These are phyloP conservation scores for Tuber brumale DNA, from an alignment of 495 filamentous ascomycete species.

Conservation along the genomic window DNA sequence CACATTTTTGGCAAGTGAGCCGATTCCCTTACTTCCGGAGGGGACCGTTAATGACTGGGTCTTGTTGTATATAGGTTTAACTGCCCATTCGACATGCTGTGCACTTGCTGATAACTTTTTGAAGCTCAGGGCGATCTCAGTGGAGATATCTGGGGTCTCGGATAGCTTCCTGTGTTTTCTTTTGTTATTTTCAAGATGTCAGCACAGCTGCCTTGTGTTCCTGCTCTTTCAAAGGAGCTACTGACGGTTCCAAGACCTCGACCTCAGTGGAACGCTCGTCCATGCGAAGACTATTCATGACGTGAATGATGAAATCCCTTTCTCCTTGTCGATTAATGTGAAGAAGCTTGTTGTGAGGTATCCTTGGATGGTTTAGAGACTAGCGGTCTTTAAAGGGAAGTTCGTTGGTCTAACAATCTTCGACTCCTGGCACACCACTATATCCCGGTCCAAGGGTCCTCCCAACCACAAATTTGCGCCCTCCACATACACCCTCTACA, in stretches of 20 bases:
- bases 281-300: slow-evolving; percentile 41
- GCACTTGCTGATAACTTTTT: slow-evolving; percentile 77
- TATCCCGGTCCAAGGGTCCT: slow-evolving; percentile 14
- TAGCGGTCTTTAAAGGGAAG: slow-evolving; percentile 3
- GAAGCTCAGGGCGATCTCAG: slow-evolving; percentile 85
- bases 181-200: background rate
- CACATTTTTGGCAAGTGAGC: slow-evolving; percentile 2
- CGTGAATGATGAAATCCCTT: background rate
- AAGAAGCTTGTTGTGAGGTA: background rate
- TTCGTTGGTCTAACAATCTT: slow-evolving; percentile 14
- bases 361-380: background rate
- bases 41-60: too few species aligned
- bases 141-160: slow-evolving; percentile 67
- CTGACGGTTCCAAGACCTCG: slow-evolving; percentile 56
- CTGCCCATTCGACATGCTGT: slow-evolving; percentile 78
- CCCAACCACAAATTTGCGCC: background rate
- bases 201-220: background rate
- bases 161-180: slow-evolving; percentile 46
- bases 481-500: background rate
- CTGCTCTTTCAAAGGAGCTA: background rate
- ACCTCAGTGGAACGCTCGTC: slow-evolving; percentile 61
- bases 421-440: background rate
- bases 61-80: slow-evolving; percentile 83
- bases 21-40: slow-evolving; percentile 57
- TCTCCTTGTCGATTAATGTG: background rate